Percentiles rank a stretch among this genome's conserved stretches.
Conservation (phyloP, 2,329 filamentous ascomycete genomes). For the Trichoderma pleuroti region DNA sequence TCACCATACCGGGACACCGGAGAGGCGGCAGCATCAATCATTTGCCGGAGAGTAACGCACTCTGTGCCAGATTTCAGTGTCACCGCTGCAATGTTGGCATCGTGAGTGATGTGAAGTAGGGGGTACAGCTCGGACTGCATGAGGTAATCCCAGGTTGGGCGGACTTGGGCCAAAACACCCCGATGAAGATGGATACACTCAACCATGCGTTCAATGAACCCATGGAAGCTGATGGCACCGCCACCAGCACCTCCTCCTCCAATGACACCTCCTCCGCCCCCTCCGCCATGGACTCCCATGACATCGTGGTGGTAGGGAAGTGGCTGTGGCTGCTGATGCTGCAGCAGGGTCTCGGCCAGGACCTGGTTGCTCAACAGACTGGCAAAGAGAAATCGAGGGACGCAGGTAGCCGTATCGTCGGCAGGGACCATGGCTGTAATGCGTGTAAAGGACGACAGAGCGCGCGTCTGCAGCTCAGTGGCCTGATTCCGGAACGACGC, state of each 20-base stretch:
- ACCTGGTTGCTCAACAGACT: conserved; percentile 44
- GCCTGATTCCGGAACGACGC: conserved; percentile 34
- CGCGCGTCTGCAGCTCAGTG: conserved; percentile 44
- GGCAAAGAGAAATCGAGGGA: conserved; percentile 46
- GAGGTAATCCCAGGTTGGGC: conserved; percentile 34
- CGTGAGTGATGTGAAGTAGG: conserved; percentile 25
- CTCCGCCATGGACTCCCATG: conserved; percentile 10
- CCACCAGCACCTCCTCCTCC: background rate
- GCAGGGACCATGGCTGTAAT: conserved; percentile 25
- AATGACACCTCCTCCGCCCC: background rate
- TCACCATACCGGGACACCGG: conserved; percentile 30
- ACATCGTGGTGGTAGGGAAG: conserved; percentile 13
- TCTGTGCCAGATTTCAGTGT: conserved; percentile 25
- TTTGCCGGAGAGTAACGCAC: conserved; percentile 25
- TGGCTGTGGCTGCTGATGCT: conserved; percentile 28
- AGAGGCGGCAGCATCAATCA: conserved; percentile 24
- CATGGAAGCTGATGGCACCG: conserved; percentile 32
- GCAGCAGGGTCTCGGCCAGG: conserved; percentile 44
- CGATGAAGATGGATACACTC: conserved; percentile 42
- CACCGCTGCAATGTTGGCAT: conserved; percentile 12
- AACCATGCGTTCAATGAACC: conserved; percentile 40
- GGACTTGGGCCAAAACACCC: conserved; percentile 39
- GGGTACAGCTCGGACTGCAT: conserved; percentile 34
- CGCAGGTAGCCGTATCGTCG: conserved; percentile 29
- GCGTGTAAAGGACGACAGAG: conserved; percentile 38